Conservation (phyloP, 371 early-diverging fungal genomes). For the Neoconidiobolus thromboides region DNA sequence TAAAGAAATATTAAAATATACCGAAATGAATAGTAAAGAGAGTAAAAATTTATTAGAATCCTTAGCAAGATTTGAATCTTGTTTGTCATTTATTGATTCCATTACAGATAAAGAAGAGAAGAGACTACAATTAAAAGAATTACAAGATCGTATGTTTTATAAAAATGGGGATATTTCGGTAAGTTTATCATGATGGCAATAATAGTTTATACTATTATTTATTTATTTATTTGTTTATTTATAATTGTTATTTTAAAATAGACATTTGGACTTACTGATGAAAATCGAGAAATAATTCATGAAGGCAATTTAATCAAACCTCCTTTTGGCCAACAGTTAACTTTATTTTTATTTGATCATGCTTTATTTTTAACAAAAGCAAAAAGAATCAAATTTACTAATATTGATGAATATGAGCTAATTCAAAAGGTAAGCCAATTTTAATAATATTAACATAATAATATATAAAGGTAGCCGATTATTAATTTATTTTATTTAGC, state of each 20-base stretch:
- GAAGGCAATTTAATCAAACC: neutral
- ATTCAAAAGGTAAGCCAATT: neutral
- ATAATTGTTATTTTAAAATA: neutral
- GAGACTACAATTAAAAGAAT: neutral
- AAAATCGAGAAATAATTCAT: neutral
- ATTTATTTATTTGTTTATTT: too few relatives aligned
- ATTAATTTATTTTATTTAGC: neutral
- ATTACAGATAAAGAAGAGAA: neutral
- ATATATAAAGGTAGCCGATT: neutral
- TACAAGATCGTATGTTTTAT: constrained; percentile 3
- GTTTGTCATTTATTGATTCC: neutral
- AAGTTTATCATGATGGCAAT: neutral
- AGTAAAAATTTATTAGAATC: neutral
- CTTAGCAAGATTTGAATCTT: neutral
- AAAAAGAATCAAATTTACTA: neutral
- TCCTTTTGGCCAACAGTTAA: neutral
- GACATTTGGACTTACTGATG: neutral
- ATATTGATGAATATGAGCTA: neutral
- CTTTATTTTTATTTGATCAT: neutral
- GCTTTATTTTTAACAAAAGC: neutral
- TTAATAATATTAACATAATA: too few relatives aligned
- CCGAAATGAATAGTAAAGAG: neutral
- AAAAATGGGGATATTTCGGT: neutral
- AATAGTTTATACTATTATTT: too few relatives aligned
- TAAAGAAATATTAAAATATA: neutral